Evolutionary conservation across 164 flowering plant species (phyloP).

Genomic region (Chloranthus sessilifolius): DNA sequence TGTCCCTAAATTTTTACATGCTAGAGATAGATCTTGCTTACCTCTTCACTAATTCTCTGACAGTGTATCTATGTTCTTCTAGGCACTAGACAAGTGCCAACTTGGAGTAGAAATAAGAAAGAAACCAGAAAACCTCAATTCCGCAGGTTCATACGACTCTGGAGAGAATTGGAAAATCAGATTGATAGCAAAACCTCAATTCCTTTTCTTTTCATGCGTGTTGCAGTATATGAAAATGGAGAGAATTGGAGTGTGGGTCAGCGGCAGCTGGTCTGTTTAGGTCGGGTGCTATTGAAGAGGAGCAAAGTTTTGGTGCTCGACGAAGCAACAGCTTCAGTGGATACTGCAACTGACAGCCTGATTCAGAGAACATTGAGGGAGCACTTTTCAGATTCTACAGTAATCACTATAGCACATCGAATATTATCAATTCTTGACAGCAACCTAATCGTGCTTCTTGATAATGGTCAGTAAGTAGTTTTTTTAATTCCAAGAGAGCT

Average conservation of each 20-base stretch:
- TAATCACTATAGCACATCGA: conserved; percentile 44
- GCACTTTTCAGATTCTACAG: conserved; percentile 32
- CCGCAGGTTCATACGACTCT: conserved; percentile 38
- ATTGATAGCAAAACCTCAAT: too few relatives aligned
- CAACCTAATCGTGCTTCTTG: conserved; percentile 29
- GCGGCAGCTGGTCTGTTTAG: conserved; percentile 48
- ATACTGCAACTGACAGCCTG: conserved; percentile 42
- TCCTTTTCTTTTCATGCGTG: neutral
- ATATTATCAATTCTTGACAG: conserved; percentile 41
- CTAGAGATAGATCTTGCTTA: too few relatives aligned
- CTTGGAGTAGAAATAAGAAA: conserved; percentile 73
- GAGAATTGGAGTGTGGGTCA: conserved; percentile 68
- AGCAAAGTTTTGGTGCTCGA: conserved; percentile 51
- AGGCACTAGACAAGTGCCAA: conserved; percentile 82
- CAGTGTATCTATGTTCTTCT: conserved; percentile 2
- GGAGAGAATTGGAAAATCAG: neutral
- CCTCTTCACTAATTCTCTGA: too few relatives aligned
- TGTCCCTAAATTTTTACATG: too few relatives aligned
- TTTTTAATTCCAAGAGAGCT: neutral
- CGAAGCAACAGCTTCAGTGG: conserved; percentile 64
- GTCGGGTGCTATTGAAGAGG: conserved; percentile 38
- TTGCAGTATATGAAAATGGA: conserved; percentile 39
- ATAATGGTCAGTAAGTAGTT: conserved; percentile 21
- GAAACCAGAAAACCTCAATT: conserved; percentile 62
- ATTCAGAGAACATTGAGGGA: conserved; percentile 36